Base-by-base conservation (phyloP, 306 rosid genomes). In the Styphnolobium japonicum region DNA sequence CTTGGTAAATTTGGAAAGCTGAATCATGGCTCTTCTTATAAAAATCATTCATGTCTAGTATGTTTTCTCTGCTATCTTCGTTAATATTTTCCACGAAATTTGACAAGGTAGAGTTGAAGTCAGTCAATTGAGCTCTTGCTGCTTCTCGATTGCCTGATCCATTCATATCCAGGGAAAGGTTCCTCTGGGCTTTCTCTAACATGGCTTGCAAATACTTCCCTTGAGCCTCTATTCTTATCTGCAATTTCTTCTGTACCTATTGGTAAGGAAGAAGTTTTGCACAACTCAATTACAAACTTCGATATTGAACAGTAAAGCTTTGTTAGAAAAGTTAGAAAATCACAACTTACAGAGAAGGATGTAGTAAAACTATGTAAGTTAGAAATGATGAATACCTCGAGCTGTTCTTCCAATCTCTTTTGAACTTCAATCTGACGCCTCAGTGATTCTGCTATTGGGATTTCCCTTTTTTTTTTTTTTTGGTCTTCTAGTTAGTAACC, bases 161-260 rank as follows among this genome's bases (percentile, higher is more conserved):
- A 70, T 79, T 86, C 79, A 76, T 36, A 67, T 88, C 85, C n/a
- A 75, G 18, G n/a, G 94, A 78, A 57, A 95, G 89, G 60, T 85
- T 89, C 60, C 81, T 87, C 72, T 85, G 97, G 5, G 98, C 99
- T 79, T 90, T 91, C 81, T 95, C 99, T 71, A 95, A 78, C 67
- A 90, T 89, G 6, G 85, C 78, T 66, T 96, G 97, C 76, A 96
- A 81, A 82, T 93, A 93, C 85, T 90, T 91, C 71, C 93, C 99
- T 85, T 96, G 98, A 0, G 97, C 91, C 81, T 96, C 98, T 75
- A 93, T 91, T 90, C 86, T 83, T 83, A 78, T 83, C 69, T 83
- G 83, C 76, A 93, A 67, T 75, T 84, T 93, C 84, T 85, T 93
- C 76, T 93, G 96, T 70, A 93, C 98, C 97, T 92, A 53, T 73